Percentiles rank a stretch among this genome's conserved stretches.
Evolutionary conservation across 768 basidiomycete genomes (phyloP).

Genomic region (Phanerochaete sordida): DNA sequence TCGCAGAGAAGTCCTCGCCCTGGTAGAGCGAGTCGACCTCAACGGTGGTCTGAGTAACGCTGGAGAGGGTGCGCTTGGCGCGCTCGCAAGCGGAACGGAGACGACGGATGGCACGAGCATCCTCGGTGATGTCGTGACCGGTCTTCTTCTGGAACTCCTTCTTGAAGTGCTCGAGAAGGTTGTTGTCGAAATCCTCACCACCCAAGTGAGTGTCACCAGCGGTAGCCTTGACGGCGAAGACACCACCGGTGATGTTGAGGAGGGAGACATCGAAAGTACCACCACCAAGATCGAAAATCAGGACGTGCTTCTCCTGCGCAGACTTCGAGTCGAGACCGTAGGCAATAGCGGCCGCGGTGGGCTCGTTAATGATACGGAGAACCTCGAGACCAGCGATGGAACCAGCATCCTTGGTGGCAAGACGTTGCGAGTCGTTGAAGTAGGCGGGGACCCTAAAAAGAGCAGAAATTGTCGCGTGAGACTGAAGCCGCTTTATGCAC

Average conservation of each 20-base stretch:
- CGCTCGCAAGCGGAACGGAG: constrained; percentile 97
- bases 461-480: not conserved
- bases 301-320: constrained; percentile 94
- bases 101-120: constrained; percentile 94
- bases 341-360: constrained; percentile 98
- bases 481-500: constrained; percentile 3
- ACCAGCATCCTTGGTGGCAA: constrained; percentile 99
- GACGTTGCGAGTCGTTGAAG: constrained; percentile 99
- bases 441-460: constrained; percentile 84
- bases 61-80: constrained; percentile 98
- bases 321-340: constrained; percentile 97
- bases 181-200: constrained; percentile 99
- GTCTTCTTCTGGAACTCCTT: constrained; percentile 98
- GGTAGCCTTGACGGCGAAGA: constrained; percentile 99
- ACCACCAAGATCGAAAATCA: constrained; percentile 99
- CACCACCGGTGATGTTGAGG: constrained; percentile 95
- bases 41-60: constrained; percentile 97
- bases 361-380: constrained; percentile 99
- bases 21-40: constrained; percentile 99
- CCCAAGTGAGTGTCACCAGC: constrained; percentile 99
- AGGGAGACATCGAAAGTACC: constrained; percentile 99
- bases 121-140: constrained; percentile 95
- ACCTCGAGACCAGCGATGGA: constrained; percentile 97
- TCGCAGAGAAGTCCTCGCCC: constrained; percentile 98
- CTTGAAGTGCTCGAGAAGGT: constrained; percentile 98